These are phyloP conservation scores for Hypoxylon crocopeplum DNA, from an alignment of 495 filamentous ascomycete genomes.

Conservation along the genomic window DNA sequence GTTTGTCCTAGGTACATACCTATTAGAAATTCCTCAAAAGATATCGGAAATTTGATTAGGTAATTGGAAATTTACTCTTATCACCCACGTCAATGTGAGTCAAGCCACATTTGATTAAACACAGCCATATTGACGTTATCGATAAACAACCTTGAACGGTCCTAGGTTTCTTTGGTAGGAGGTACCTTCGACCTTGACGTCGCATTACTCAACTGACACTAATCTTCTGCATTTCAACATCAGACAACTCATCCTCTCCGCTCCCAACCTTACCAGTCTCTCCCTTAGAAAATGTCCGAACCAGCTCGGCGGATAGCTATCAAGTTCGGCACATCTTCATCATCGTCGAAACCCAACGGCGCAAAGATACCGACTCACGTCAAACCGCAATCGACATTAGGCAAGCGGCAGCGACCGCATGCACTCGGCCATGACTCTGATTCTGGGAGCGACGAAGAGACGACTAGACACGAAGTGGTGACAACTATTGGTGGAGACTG, in stretches of 20 bases:
- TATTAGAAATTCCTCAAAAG: no score
- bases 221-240: background rate
- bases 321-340: slow-evolving; percentile 42
- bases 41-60: no score
- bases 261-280: no score
- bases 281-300: slow-evolving; percentile 42
- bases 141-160: no score
- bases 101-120: no score
- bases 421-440: slow-evolving; percentile 42
- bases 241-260: background rate
- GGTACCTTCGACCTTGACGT: background rate
- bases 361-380: slow-evolving; percentile 40
- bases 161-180: no score
- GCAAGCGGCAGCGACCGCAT: slow-evolving; percentile 48
- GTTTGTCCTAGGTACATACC: no score
- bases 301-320: slow-evolving; percentile 45
- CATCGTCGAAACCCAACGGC: slow-evolving; percentile 30
- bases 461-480: slow-evolving; percentile 43
- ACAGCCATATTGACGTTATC: no score
- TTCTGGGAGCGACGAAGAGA: slow-evolving; percentile 43
- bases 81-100: no score
- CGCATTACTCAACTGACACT: background rate
- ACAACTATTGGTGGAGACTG: slow-evolving; percentile 47
- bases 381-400: slow-evolving; percentile 42
- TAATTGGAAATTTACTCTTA: no score